Evolutionary conservation across 148 eudicot genomes (phyloP).

Genomic region (Fallopia convolvulus): DNA sequence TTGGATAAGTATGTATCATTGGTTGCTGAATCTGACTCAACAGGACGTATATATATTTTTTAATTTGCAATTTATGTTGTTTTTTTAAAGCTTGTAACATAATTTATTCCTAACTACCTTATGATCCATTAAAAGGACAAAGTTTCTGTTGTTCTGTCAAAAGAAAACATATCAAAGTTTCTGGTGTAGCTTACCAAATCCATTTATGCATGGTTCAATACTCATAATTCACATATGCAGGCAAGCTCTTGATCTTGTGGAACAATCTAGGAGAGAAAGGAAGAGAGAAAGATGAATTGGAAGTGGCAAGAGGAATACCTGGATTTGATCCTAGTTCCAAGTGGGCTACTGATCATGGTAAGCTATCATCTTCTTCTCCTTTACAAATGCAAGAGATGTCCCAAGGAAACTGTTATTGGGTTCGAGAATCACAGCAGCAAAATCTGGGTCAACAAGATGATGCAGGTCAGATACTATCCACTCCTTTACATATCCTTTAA

Average conservation of each 20-base stretch:
- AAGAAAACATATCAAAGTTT: background rate
- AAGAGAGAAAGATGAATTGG: background rate
- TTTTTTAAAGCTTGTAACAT: background rate
- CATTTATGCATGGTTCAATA: background rate
- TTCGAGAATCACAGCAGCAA: conserved; percentile 45
- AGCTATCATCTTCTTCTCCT: conserved; percentile 58
- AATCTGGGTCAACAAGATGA: conserved; percentile 53
- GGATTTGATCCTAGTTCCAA: conserved; percentile 57
- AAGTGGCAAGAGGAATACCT: conserved; percentile 39
- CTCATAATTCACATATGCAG: background rate
- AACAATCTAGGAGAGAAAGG: background rate
- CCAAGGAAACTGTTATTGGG: conserved; percentile 51
- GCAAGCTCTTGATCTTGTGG: background rate
- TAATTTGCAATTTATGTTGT: background rate
- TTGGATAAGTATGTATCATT: too few species aligned
- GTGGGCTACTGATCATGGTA: conserved; percentile 51
- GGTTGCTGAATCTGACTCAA: conserved; percentile 6
- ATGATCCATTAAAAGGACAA: background rate
- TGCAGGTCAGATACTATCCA: conserved; percentile 22
- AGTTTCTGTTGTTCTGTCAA: background rate
- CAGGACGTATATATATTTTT: background rate
- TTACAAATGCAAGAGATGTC: conserved; percentile 33
- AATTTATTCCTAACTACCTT: background rate
- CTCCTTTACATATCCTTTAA: background rate
- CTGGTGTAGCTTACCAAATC: background rate